Base-by-base conservation (phyloP, 345 rosid genomes). In the Camelina laxa region DNA sequence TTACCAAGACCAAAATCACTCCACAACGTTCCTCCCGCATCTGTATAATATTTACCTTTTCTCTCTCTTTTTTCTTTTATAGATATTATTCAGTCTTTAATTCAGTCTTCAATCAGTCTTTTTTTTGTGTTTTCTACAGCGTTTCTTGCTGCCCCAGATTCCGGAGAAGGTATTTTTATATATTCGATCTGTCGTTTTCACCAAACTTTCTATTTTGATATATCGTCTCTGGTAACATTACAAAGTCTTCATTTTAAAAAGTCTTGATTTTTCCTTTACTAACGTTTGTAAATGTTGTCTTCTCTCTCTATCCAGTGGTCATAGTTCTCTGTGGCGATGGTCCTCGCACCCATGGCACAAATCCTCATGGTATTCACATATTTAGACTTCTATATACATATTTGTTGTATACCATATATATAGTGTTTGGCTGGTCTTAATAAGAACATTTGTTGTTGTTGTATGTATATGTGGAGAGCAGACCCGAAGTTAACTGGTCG, bases 401-500 rank as follows among this genome's bases (percentile, higher is more conserved):
- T 38, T 38, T 38, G 4, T 38, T 47, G 10, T 7, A 3, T n/a
- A 47, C 6, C 6, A 9, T 45, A 47, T 9, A 9, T 45, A 47
- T 9, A 7, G 51, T 7, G 51, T 8, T 16, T 47, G 51, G 51
- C 17, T 47, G 10, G 4, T 47, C 21, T 47, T 16, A 16, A 47
- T 2, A 9, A 3, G 5, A 16, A 47, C 16, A 7, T 4, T 47
- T 47, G 50, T 44, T 15, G 16, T 44, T 44, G 49, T 47, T 7
- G 17, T 16, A 3, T 6, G 3, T 48, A 3, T 15, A 7, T 61
- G 15, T 17, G 19, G 68, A 9, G 45, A 12, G 45, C 45, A 75
- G 73, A 75, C 0, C 68, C 73, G 17, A 30, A 5, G 3, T 67
- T 49, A 17, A 50, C 65, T 3, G 80, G 80, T 62, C 50, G 22